Base-by-base conservation (phyloP, 805 yeast species). In the Naumovozyma baii region DNA sequence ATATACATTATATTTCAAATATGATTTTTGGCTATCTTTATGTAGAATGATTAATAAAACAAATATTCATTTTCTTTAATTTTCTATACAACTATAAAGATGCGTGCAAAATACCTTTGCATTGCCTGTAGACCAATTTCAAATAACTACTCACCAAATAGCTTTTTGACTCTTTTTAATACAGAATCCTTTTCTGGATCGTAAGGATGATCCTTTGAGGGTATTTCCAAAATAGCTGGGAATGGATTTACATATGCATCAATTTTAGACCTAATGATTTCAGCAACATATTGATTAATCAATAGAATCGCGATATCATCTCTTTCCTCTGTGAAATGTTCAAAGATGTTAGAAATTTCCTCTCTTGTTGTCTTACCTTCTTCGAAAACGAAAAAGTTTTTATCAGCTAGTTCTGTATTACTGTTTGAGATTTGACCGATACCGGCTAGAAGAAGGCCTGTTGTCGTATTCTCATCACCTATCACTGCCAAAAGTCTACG, bases 101-200 rank as follows among this genome's bases (percentile, higher is more conserved):
- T 22, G 10, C 10, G 7, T 22, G 10, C 10, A 7, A 22, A 22
- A 10, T 7, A 22, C 26, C 26, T 7, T 10, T 22, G 7, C 26
- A 7, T 10, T 22, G 10, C 10, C 26, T 7, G n/a, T n/a, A n/a
- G n/a, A n/a, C n/a, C n/a, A n/a, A n/a, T n/a, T n/a, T n/a, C n/a
- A n/a, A n/a, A n/a, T n/a, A n/a, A n/a, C 15, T 31, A 86, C 66
- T 92, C 97, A 34, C 98, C 97, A 67, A 90, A 88, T 47, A 92
- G 68, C 60, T 95, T 79, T 69, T 95, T 82, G 26, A 92, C 98
- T 61, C 95, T 83, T 66, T 90, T 80, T 64, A 92, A 72, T 31
- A 92, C 87, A 16, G 95, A 82, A 64, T 92, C 98, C 76, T 90
- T 92, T 62, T 90, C 97, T 16, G 98, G 98, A 62, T 92, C 94